phyloP scores from a whole-genome alignment of 2,329 filamentous ascomycete species.

The Hysterium pulicare region DNA sequence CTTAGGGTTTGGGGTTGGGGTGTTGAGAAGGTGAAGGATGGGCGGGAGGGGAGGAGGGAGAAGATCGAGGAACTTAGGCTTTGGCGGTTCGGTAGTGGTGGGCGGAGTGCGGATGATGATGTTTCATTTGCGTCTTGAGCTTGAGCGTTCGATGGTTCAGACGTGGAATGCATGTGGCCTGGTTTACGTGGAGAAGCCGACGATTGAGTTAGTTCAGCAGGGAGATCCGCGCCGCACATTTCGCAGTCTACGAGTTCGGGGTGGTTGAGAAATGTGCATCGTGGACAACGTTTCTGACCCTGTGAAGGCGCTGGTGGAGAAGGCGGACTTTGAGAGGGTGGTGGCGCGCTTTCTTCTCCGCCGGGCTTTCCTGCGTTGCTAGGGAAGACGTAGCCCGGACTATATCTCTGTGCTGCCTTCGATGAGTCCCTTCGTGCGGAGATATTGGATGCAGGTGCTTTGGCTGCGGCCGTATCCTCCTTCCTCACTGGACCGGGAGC shows the following conservation, averaged over 20 bases:
- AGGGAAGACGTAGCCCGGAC: constrained; percentile 18
- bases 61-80: constrained; percentile 33
- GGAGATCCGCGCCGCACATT: constrained; percentile 29
- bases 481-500: constrained; percentile 12
- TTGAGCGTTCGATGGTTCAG: neutral
- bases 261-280: constrained; percentile 36
- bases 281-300: constrained; percentile 30
- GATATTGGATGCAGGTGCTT: constrained; percentile 7
- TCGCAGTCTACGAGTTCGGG: constrained; percentile 28
- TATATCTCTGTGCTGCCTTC: constrained; percentile 22
- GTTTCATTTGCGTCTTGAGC: neutral
- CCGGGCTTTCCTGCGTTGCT: constrained; percentile 13
- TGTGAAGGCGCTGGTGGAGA: constrained; percentile 17
- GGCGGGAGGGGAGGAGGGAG: constrained; percentile 28
- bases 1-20: neutral
- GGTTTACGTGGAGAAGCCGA: constrained; percentile 12
- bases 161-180: neutral
- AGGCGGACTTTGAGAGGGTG: constrained; percentile 16
- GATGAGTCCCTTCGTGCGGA: constrained; percentile 13
- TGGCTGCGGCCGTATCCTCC: neutral
- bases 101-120: constrained; percentile 13
- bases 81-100: constrained; percentile 24
- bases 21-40: neutral
- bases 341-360: constrained; percentile 15
- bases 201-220: constrained; percentile 16